phyloP scores from a whole-genome alignment of 108 stramenopile species.

The Skeletonema costatum region DNA sequence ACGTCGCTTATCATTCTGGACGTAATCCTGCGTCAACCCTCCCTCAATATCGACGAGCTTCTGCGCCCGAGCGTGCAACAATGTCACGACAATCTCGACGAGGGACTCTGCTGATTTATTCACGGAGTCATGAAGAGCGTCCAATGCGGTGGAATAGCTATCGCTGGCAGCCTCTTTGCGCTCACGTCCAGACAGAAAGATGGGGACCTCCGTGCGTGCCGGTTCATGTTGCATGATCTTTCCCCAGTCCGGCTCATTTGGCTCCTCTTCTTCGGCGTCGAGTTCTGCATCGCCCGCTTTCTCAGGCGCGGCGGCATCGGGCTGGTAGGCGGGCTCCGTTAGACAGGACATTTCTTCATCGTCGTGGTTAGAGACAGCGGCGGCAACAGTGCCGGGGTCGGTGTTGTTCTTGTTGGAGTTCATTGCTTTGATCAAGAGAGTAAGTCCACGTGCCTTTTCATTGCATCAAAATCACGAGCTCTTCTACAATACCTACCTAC shows the following conservation, averaged over 20 bases:
- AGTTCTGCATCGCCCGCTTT: not conserved
- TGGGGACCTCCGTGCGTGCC: slow-evolving; percentile 31
- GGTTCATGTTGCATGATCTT: slow-evolving; percentile 32
- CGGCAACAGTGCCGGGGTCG: not conserved
- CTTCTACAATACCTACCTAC: too few species aligned
- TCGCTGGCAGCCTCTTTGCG: slow-evolving; percentile 29
- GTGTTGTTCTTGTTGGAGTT: not conserved
- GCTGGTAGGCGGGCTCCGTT: not conserved
- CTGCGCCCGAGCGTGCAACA: slow-evolving; percentile 22
- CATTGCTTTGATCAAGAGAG: not conserved
- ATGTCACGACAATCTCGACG: slow-evolving; percentile 26
- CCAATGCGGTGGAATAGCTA: slow-evolving; percentile 41
- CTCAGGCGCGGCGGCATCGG: not conserved
- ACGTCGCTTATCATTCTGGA: slow-evolving; percentile 37
- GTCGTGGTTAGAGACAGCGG: not conserved
- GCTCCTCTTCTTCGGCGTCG: slow-evolving; percentile 33
- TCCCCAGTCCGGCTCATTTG: slow-evolving; percentile 49
- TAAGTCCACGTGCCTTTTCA: too few species aligned
- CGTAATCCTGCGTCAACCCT: slow-evolving; percentile 39
- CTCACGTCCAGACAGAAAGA: slow-evolving; percentile 28
- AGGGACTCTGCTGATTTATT: slow-evolving; percentile 30
- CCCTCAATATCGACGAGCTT: slow-evolving; percentile 40
- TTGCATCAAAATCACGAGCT: too few species aligned
- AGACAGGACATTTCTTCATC: not conserved
- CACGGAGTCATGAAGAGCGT: slow-evolving; percentile 35